A percentile compares a stretch with the other conserved stretches of the same genome.
phyloP scores from a whole-genome alignment of 805 yeast species.

The Danielia reshetovae region DNA sequence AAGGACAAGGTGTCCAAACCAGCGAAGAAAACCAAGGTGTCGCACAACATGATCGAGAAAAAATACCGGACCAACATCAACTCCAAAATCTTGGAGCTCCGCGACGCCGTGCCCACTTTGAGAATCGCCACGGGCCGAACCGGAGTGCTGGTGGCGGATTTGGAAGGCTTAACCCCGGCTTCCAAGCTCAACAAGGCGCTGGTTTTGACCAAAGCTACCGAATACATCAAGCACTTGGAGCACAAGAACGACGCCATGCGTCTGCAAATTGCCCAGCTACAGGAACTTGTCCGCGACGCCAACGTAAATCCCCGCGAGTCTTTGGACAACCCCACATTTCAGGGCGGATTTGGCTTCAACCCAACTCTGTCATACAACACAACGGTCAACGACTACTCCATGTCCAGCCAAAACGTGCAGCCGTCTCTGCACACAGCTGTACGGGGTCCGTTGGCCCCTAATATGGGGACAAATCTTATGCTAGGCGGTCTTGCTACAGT shows the following conservation, averaged over 20 bases:
- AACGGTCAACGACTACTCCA: neutral
- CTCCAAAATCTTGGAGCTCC: constrained; percentile 59
- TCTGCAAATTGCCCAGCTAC: constrained; percentile 42
- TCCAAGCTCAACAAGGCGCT: constrained; percentile 74
- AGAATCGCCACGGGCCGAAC: constrained; percentile 50
- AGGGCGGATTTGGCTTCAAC: neutral
- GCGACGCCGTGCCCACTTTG: constrained; percentile 76
- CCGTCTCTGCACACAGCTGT: neutral
- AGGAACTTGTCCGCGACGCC: constrained; percentile 33
- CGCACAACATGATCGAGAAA: constrained; percentile 80
- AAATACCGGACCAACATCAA: constrained; percentile 77
- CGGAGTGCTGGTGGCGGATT: constrained; percentile 29
- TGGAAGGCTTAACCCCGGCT: constrained; percentile 77
- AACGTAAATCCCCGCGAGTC: constrained; percentile 21
- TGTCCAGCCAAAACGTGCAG: neutral
- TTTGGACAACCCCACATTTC: constrained; percentile 2
- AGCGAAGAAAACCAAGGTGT: constrained; percentile 52
- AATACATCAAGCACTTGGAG: constrained; percentile 72
- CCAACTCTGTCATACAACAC: neutral
- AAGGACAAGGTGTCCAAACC: constrained; percentile 37
- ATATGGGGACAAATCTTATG: constrained; percentile 34
- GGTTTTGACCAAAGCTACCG: constrained; percentile 70
- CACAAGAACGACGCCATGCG: constrained; percentile 49
- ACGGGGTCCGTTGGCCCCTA: no score
- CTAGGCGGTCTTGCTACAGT: constrained; percentile 64